Percentiles rank a stretch among this genome's conserved stretches.
phyloP scores from a whole-genome alignment of 2,329 filamentous ascomycete species.

The Cercospora sp. region DNA sequence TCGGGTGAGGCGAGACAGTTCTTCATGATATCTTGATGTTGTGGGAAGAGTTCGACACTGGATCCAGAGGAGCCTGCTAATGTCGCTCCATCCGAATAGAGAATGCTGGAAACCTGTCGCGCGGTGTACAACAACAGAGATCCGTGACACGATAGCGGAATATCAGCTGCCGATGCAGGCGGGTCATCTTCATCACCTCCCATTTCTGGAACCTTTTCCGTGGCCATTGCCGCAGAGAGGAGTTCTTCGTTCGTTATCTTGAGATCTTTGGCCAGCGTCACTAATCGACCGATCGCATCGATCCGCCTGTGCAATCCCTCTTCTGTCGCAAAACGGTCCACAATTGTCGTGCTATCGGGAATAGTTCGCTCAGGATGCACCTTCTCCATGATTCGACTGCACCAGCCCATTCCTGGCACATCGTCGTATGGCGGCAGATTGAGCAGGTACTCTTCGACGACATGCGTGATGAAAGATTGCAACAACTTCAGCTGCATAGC shows the following conservation, averaged over 20 bases:
- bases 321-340: slow-evolving; percentile 65
- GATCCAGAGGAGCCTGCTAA: slow-evolving; percentile 30
- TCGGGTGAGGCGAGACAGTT: slow-evolving; percentile 51
- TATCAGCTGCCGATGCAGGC: slow-evolving; percentile 54
- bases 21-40: slow-evolving; percentile 53
- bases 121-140: slow-evolving; percentile 57
- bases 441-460: slow-evolving; percentile 74
- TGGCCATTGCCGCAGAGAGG: slow-evolving; percentile 44
- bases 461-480: slow-evolving; percentile 75
- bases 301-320: slow-evolving; percentile 62
- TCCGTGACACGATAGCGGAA: slow-evolving; percentile 58
- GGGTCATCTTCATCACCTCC: slow-evolving; percentile 55
- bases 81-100: slow-evolving; percentile 46
- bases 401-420: slow-evolving; percentile 53
- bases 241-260: slow-evolving; percentile 53
- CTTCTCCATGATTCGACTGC: slow-evolving; percentile 64
- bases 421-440: slow-evolving; percentile 47
- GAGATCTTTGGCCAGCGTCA: slow-evolving; percentile 64
- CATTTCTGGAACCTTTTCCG: slow-evolving; percentile 45
- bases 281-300: slow-evolving; percentile 69
- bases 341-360: slow-evolving; percentile 61
- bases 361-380: slow-evolving; percentile 66
- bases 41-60: slow-evolving; percentile 54
- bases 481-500: slow-evolving; percentile 65
- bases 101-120: slow-evolving; percentile 50